These are phyloP conservation scores for Calycina marina DNA, from an alignment of 2,329 filamentous ascomycete species.

Conservation along the genomic window DNA sequence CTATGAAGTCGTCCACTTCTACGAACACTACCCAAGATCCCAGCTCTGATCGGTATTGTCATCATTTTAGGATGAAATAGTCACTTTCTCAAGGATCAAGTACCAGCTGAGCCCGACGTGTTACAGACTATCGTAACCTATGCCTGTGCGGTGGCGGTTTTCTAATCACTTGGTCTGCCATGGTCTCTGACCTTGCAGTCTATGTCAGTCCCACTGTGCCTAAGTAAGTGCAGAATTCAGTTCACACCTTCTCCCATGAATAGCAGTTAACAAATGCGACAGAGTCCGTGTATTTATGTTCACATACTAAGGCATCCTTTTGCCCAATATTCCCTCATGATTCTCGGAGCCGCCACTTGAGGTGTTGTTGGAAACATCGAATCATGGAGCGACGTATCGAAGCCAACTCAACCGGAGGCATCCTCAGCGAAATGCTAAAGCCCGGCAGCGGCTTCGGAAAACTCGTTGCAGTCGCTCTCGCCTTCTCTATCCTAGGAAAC, in stretches of 20 bases:
- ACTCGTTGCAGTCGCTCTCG: slow-evolving; percentile 44
- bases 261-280: slow-evolving; percentile 22
- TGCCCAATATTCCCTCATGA: no score
- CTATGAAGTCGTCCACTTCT: slow-evolving; percentile 40
- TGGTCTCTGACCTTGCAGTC: slow-evolving; percentile 45
- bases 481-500: slow-evolving; percentile 43
- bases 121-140: slow-evolving; percentile 37
- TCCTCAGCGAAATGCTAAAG: slow-evolving; percentile 43
- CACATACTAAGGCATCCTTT: slow-evolving; percentile 35
- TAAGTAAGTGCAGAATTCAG: slow-evolving; percentile 25
- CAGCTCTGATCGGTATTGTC: slow-evolving; percentile 37
- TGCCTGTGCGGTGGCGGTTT: slow-evolving; percentile 48
- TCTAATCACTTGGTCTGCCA: slow-evolving; percentile 45
- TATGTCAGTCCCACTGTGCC: slow-evolving; percentile 43
- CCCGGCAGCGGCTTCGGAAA: slow-evolving; percentile 45
- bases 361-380: slow-evolving; percentile 40
- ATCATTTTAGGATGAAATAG: slow-evolving; percentile 41
- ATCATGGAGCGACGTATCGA: slow-evolving; percentile 36
- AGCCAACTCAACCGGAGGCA: slow-evolving; percentile 38
- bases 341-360: slow-evolving; percentile 48
- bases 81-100: slow-evolving; percentile 33
- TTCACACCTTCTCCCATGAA: neutral
- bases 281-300: slow-evolving; percentile 40
- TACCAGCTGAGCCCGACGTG: slow-evolving; percentile 24
- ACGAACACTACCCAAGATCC: slow-evolving; percentile 42